Base-by-base conservation (phyloP, 306 rosid species). In the Fagus sylvatica region DNA sequence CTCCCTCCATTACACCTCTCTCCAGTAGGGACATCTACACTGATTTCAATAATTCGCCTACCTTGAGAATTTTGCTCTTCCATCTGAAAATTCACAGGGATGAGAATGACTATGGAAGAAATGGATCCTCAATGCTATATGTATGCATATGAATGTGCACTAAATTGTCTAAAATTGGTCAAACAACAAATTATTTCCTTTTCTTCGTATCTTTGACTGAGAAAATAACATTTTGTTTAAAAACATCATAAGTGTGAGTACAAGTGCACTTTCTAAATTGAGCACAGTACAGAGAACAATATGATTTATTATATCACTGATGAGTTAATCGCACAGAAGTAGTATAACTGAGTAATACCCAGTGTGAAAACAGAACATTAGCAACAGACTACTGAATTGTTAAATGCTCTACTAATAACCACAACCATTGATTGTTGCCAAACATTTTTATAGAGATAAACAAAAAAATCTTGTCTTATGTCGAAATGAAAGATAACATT, bases 21-120 rank as follows among this genome's bases (percentile, higher is more conserved):
- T 71, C 68, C 81, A 49, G 79, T 80, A 59, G 68, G 67, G 66
- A 48, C 3, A 74, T 87, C 89, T 34, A 71, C 77, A 54, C 80
- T 70, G 81, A 91, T 81, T 57, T 91, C 93, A 72, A 87, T 84
- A 60, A 87, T 83, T 75, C 84, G 93, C 0, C 72, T 53, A 42
- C 82, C 64, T 39, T 72, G 81, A 55, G 81, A 76, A 73, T 61
- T 69, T 43, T 84, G 88, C 2, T 67, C 79, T 61, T 85, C 93
- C 93, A 89, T 91, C 91, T 91, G 86, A 81, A 78, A 68, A 83
- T 53, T 30, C 28, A 11, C 3, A 67, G 41, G 34, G 72, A 37
- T 40, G 12, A 67, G 39, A 60, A 32, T 33, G 39, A 11, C 22
- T 12, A 53, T 68, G 2, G 17, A 1, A 9, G 10, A 8, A 60